Evolutionary conservation across 768 basidiomycete species (phyloP), one percentile per base, ranked within the genome.

Genomic region (Phaffia australis): DNA sequence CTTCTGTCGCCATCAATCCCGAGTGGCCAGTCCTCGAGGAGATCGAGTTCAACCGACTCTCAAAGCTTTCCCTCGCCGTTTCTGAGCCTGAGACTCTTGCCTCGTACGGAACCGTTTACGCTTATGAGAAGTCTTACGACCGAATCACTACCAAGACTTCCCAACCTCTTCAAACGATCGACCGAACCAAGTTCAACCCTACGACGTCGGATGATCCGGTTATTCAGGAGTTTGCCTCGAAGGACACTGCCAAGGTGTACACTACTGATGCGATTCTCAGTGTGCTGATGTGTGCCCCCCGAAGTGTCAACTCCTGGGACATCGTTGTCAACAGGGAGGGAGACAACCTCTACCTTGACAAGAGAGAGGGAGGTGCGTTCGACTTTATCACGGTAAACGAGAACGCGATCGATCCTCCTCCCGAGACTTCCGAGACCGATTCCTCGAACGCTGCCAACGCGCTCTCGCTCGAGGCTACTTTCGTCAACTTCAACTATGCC

Each of bases 361-460:
- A 98, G 79, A 88, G 95, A 67, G 78, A 78, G 68, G 93, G 92
- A 19, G 93, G 94, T 64, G 89, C 93, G 2, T 95, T 97, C 73
- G 91, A 99, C 77, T 93, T 87, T 48, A 87, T 97, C 66, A 95
- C 93, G 21, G 95, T 99, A 73, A 98, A 99, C 78, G 95, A 99
- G 80, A 98, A 99, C 75, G 91, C 95, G 5, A 82, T 87, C 0
- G 95, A 99, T 77, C 89, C 95, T 47, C 90, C 90, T 9, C 84
- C 86, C 71, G 90, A 93, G 73, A 83, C 88, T 8, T 71, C 84
- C 21, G 83, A 89, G 58, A 83, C 85, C 19, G 86, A 89, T 7
- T 83, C 87, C 4, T 91, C 97, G 77, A 99, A 99, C 78, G 84
- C 89, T 6, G 89, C 92, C 0, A 89, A 89, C 5, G 91, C 89